Evolutionary conservation across 768 basidiomycete species (phyloP).

Genomic region (Porphyrellus cyaneotinctus): DNA sequence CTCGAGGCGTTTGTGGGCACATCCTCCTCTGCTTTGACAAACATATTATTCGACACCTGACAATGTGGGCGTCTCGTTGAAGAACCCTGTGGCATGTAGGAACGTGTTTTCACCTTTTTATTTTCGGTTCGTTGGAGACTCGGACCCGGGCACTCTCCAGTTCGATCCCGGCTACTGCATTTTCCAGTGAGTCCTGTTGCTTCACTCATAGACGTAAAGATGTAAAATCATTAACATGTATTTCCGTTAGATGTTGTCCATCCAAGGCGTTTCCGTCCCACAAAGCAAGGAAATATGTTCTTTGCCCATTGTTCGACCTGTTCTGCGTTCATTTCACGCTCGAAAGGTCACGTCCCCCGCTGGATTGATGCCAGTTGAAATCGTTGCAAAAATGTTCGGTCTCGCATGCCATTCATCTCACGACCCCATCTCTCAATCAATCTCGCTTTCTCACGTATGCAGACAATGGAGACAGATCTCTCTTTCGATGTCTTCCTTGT

Average conservation of each 20-base stretch:
- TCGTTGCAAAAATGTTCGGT: constrained; percentile 35
- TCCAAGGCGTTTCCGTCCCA: not conserved
- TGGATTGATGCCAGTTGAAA: constrained; percentile 33
- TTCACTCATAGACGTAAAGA: not conserved
- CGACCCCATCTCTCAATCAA: constrained; percentile 28
- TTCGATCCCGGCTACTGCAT: not conserved
- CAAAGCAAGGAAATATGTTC: not conserved
- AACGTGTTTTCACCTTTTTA: not conserved
- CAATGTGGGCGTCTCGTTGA: constrained; percentile 4
- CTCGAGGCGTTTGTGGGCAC: constrained; percentile 14
- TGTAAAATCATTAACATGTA: not conserved
- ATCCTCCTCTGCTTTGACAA: not conserved
- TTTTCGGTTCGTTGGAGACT: not conserved
- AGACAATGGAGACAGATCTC: constrained; percentile 48
- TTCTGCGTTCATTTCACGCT: not conserved
- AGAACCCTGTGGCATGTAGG: not conserved
- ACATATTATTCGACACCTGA: not conserved
- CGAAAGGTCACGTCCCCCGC: not conserved
- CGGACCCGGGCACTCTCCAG: not conserved
- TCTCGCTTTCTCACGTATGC: constrained; percentile 46
- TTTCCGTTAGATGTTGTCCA: constrained; percentile 13
- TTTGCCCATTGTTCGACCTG: not conserved
- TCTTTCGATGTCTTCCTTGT: constrained; percentile 43
- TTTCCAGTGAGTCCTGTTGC: constrained; percentile 1
- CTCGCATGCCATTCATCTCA: constrained; percentile 27